Base-by-base conservation (phyloP, 2,329 filamentous ascomycete species). In the Camptophora hylomeconis region DNA sequence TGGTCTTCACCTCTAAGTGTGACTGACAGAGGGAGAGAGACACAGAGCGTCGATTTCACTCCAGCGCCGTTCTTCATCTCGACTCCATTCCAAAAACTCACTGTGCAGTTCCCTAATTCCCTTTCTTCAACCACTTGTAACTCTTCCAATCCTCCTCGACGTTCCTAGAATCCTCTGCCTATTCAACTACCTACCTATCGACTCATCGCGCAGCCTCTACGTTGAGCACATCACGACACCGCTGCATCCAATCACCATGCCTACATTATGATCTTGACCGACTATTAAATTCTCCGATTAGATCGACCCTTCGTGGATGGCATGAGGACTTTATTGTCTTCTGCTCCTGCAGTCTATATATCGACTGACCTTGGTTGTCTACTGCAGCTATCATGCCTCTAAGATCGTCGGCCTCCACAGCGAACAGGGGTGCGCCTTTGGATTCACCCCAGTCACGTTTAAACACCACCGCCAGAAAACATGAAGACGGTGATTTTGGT, bases 401-500 rank as follows among this genome's bases (percentile, higher is more conserved):
- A 11, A 19, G 29, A 16, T 31, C 29, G 7, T 26, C 29, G 3
- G 17, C 22, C 15, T 11, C 29, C 12, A 31, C 26, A 16, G 23
- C 22, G 17, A 15, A 15, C 14, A 26, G 6, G n/a, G 14, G 24
- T 10, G 21, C 18, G 26, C 26, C 31, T 26, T 20, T 22, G 17
- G 11, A 14, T n/a, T 20, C 31, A 4, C 26, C 20, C 26, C 25
- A 18, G 21, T 7, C 31, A 24, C 14, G 26, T 17, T 26, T 10
- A 12, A 9, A 10, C 15, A 24, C 18, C 16, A 14, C 17, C 12
- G 17, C 23, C 13, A 31, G 24, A 20, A 22, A 18, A 32, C 30
- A 26, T 38, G 31, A 40, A 26, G 41, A 44, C 16, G 32, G 27
- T 28, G 41, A 42, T 29, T 28, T 24, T 31, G 39, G 41, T 44